Evolutionary conservation across 139 green algal genomes (phyloP).

Genomic region (Ettlia oleoabundans): DNA sequence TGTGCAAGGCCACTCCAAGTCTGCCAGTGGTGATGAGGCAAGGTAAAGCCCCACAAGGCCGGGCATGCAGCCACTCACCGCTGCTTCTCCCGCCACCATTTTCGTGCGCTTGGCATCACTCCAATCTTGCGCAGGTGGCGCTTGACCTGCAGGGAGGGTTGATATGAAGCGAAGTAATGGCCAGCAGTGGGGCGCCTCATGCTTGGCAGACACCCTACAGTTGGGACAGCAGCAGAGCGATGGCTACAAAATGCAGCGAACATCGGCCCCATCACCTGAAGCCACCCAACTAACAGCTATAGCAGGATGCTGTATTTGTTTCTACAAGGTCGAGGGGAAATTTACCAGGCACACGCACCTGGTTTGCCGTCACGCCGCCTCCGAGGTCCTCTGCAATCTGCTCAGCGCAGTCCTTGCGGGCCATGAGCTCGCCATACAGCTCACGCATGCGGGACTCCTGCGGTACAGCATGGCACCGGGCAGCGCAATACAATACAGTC

Average conservation of each 20-base stretch:
- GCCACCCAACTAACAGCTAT: background rate
- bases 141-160: constrained; percentile 15
- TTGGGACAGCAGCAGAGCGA: background rate
- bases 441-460: background rate
- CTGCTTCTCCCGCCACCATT: background rate
- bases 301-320: background rate
- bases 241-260: background rate
- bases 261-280: too few relatives aligned
- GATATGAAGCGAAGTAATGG: background rate
- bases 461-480: too few relatives aligned
- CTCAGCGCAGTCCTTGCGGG: background rate
- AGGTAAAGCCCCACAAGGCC: background rate
- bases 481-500: too few relatives aligned
- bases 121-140: constrained; percentile 15
- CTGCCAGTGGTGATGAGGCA: too few relatives aligned
- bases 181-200: background rate
- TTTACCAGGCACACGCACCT: background rate
- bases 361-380: background rate
- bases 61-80: background rate
- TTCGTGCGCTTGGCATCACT: background rate
- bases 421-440: background rate
- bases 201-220: background rate
- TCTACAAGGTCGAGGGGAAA: too few relatives aligned
- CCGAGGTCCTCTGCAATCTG: constrained; percentile 5
- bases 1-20: background rate